Base-by-base conservation (phyloP, 1,139 yeast genomes). In the Sugiyamaella pinicola region DNA sequence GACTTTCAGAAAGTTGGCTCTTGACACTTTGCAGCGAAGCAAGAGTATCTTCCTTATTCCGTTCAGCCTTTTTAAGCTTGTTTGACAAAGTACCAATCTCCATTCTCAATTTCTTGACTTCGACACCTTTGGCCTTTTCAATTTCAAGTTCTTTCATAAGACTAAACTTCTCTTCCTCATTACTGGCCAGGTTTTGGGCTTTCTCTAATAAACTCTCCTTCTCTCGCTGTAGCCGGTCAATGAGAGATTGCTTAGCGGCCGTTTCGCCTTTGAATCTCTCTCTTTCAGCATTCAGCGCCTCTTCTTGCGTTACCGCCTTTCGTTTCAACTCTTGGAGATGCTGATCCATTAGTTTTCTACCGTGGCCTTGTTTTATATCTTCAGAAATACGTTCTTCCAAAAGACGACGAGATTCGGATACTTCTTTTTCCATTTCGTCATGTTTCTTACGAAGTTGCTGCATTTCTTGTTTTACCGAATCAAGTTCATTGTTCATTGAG, bases 61-160 rank as follows among this genome's bases (percentile, higher is more conserved):
- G 58, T 12, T 63, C 64, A 4, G 71, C 55, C 26, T 62, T 75
- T 72, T 53, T 64, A 59, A 50, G 74, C 70, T 55, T 77, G 71
- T 55, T 68, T 71, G 59, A 75, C 69, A 53, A 73, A 54, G 58
- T 72, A 70, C 57, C 64, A 68, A 63, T 68, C 66, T 64, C 63
- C 37, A 53, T 49, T 6, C 56, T 53, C 22, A 64, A 50, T 15
- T 54, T 43, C 34, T 58, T 59, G 21, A 59, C 55, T 28, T 61
- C 58, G 5, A 51, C 51, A n/a, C 57, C 52, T 47, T 61, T 61
- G 10, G 54, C 55, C 35, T 60, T 59, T 31, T 64, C 64, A 13
- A 52, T 49, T 24, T 60, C 62, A 21, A 63, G 59, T 34, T 61
- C 67, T 24, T 56, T 56, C 39, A 55, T n/a, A 2, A 66, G 50